Percentiles rank a stretch among this genome's conserved stretches.
These are phyloP conservation scores for Pythium folliculosum DNA, from an alignment of 352 stramenopile genomes.

Conservation along the genomic window DNA sequence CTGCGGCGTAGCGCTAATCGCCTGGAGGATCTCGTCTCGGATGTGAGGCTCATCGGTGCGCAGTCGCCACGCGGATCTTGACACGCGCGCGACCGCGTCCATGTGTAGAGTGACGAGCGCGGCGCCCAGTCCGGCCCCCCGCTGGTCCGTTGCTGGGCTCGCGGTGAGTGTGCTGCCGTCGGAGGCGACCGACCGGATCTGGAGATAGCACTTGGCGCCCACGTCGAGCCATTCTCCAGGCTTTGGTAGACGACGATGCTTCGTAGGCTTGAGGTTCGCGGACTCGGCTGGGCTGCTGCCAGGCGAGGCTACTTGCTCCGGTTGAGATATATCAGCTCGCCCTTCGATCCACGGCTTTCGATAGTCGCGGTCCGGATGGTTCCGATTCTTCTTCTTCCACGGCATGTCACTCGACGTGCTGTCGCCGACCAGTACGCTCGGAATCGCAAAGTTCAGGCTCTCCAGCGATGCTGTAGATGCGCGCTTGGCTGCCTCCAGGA, in stretches of 20 bases:
- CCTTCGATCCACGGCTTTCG: slow-evolving; percentile 30
- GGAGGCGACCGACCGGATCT: slow-evolving; percentile 40
- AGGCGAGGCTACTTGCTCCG: no score
- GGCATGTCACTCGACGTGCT: slow-evolving; percentile 10
- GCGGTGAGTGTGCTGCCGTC: slow-evolving; percentile 38
- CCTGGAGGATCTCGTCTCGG: background rate
- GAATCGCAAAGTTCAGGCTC: slow-evolving; percentile 2
- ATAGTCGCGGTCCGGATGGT: slow-evolving; percentile 19
- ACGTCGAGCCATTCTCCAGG: slow-evolving; percentile 61
- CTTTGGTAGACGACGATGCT: slow-evolving; percentile 30
- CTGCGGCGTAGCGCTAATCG: background rate
- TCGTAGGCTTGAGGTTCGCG: no score
- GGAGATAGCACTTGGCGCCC: slow-evolving; percentile 44
- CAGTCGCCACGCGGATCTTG: slow-evolving; percentile 44
- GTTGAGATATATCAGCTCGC: background rate
- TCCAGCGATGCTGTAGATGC: background rate
- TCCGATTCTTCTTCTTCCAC: slow-evolving; percentile 23
- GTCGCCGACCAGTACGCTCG: background rate
- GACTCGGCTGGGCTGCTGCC: background rate
- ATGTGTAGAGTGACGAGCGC: slow-evolving; percentile 30
- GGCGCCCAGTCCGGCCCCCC: background rate
- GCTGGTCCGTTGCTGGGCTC: slow-evolving; percentile 7
- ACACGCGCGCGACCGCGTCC: slow-evolving; percentile 38
- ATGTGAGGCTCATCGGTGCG: slow-evolving; percentile 13
- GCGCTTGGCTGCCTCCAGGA: slow-evolving; percentile 20